Evolutionary conservation across 257 asterid genomes (phyloP), one percentile per base, ranked within the genome.

Genomic region (Solanum rostratum): DNA sequence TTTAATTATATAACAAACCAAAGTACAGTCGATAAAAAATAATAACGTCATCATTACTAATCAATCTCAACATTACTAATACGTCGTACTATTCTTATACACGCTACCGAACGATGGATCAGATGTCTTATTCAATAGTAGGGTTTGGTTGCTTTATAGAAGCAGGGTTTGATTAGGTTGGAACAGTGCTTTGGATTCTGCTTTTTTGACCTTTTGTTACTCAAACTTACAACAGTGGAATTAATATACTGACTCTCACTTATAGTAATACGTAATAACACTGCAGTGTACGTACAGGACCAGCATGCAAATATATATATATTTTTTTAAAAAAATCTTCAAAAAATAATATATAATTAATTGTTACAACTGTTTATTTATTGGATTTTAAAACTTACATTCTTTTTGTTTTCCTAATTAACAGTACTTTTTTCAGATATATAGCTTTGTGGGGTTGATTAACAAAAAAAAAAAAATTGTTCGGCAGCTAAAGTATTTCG

Each of bases 171-270:
- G 80, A 83, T 83, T 60, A 66, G 80, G 62, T 27, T 65, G 29
- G 9, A 29, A 83, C 85, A 83, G 85, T 66, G 85, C 10, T 66
- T 66, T 45, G 80, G 68, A 83, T 83, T 57, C 85, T 66, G 66
- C 66, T 43, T 83, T 83, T 50, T 83, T 83, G 53, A 83, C 85
- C 85, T 45, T 46, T 66, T 73, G 30, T 2, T 43, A 65, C 53
- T 83, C 85, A n/a, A 53, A 29, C 52, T 29, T 66, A 30, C 80
- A 29, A 66, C 85, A 83, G 80, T 66, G 22, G 82, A 76, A 50
- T 76, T 76, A 76, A 76, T 46, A 52, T 49, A 76, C 82, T 49
- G 82, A 76, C 63, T 76, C 27, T 10, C 18, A 76, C 45, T 49
- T 76, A 11, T 49, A 49, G 20, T 45, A 22, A 22, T 45, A 74